These are phyloP conservation scores for Neonectria ditissima DNA, from an alignment of 2,329 filamentous ascomycete species.

Conservation along the genomic window DNA sequence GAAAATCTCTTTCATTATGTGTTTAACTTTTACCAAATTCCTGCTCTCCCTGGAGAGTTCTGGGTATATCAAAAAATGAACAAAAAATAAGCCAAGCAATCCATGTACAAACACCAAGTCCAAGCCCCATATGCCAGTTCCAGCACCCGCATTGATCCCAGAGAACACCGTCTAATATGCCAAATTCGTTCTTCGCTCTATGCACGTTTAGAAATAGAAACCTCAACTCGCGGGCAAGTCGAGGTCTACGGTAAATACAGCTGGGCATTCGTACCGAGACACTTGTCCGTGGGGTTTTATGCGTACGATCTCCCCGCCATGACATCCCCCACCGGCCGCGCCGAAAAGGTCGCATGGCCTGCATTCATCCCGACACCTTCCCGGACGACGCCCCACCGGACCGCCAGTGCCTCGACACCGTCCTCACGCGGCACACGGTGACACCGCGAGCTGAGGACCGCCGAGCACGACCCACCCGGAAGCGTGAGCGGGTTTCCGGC, in stretches of 20 bases:
- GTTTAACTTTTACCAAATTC: constrained; percentile 14
- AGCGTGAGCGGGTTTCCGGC: constrained; percentile 63
- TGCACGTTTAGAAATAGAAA: constrained; percentile 2
- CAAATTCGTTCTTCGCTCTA: neutral
- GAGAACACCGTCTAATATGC: constrained; percentile 20
- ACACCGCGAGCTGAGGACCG: constrained; percentile 63
- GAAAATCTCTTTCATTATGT: constrained; percentile 2
- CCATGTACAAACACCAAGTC: constrained; percentile 10
- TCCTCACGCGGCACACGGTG: constrained; percentile 52
- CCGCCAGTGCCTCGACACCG: constrained; percentile 51
- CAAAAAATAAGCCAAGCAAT: constrained; percentile 11
- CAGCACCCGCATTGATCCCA: constrained; percentile 13
- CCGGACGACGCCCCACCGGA: constrained; percentile 61
- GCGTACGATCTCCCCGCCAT: constrained; percentile 45
- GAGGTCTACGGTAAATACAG: neutral
- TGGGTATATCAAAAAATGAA: constrained; percentile 26
- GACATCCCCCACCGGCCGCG: constrained; percentile 45
- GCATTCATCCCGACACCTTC: constrained; percentile 53
- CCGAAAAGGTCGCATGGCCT: constrained; percentile 60
- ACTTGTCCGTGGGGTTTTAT: constrained; percentile 11
- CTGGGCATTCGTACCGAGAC: neutral
- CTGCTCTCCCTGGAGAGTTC: constrained; percentile 21
- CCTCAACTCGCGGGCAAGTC: neutral
- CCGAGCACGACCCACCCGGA: constrained; percentile 61
- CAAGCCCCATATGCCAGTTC: constrained; percentile 4